Base-by-base conservation (phyloP, 148 eudicot genomes). In the Chenopodium suecicum region DNA sequence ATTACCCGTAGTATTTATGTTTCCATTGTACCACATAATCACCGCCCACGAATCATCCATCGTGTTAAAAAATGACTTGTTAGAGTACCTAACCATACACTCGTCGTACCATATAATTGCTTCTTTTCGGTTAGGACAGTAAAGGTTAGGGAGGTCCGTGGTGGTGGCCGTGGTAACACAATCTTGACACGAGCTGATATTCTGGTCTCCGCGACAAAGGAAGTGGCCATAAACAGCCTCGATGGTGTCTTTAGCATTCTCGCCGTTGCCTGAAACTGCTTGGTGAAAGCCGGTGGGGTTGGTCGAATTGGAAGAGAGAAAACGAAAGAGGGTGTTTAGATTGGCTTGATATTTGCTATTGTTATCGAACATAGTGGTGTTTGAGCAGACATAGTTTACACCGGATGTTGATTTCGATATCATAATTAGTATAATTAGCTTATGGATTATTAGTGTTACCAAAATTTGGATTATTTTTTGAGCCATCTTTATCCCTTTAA, bases 11-110 rank as follows among this genome's bases (percentile, higher is more conserved):
- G 44, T 5, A 16, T 73, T 78, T 8, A 78, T 29, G 22, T 73
- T 83, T 2, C 48, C 13, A 4, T 4, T 3, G 67, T 37, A 64
- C 60, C 14, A n/a, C 1, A 12, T 22, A 0, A 19, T 23, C 63
- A 3, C 1, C 1, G 86, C 64, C 3, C 0, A 3, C 4, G n/a
- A 14, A 2, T 47, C 37, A 56, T 16, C 22, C 56, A 79, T 4
- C 6, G 13, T 22, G 2, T 84, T 73, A 0, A 29, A 14, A 25
- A 90, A 75, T 5, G 82, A 58, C 17, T 47, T 2, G 76, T 83
- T 78, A 0, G 92, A 88, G 66, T 90, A 88, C 19, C 86, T 47
- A 2, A 87, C 73, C 82, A 84, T 82, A 44, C 91, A 89, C 63
- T 77, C 32, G 27, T 79, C 86, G 29, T 83, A 81, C 82, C 79